Evolutionary conservation across 2,329 filamentous ascomycete genomes (phyloP).

Genomic region (Simplicillium sp.): DNA sequence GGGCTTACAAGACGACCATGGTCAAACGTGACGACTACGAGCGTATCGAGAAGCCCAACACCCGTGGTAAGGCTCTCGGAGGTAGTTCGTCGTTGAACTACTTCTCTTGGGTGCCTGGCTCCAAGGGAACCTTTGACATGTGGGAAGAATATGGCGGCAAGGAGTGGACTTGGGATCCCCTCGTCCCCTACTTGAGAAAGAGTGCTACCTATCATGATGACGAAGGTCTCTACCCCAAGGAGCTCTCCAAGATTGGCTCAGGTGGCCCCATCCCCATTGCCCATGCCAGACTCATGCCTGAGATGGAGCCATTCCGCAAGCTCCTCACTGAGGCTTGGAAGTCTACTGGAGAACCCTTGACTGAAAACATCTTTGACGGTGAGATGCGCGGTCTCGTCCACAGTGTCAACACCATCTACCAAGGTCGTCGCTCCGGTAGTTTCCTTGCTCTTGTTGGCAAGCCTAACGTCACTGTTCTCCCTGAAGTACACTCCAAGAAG

Average conservation of each 20-base stretch:
- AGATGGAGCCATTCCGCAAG: conserved; percentile 40
- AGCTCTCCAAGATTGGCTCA: conserved; percentile 39
- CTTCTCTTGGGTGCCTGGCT: conserved; percentile 53
- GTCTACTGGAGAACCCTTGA: conserved; percentile 38
- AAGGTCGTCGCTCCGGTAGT: conserved; percentile 42
- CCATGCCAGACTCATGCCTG: conserved; percentile 42
- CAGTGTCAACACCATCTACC: conserved; percentile 46
- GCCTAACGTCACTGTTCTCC: conserved; percentile 43
- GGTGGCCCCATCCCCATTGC: conserved; percentile 43
- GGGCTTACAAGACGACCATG: conserved; percentile 53
- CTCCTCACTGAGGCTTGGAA: conserved; percentile 41
- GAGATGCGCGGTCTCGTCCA: conserved; percentile 43
- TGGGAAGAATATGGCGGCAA: conserved; percentile 66
- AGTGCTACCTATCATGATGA: conserved; percentile 50
- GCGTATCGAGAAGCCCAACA: conserved; percentile 54
- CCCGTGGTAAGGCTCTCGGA: conserved; percentile 48
- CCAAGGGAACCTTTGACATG: conserved; percentile 51
- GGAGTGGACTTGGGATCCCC: conserved; percentile 48
- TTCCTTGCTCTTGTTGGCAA: conserved; percentile 42
- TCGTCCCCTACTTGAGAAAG: conserved; percentile 43
- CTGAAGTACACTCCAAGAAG: conserved; percentile 37
- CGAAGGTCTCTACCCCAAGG: conserved; percentile 27
- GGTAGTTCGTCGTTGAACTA: conserved; percentile 52
- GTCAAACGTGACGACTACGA: conserved; percentile 49
- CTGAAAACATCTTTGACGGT: conserved; percentile 47